These are phyloP conservation scores for Peronospora destructor DNA, from an alignment of 352 stramenopile genomes.

Conservation along the genomic window DNA sequence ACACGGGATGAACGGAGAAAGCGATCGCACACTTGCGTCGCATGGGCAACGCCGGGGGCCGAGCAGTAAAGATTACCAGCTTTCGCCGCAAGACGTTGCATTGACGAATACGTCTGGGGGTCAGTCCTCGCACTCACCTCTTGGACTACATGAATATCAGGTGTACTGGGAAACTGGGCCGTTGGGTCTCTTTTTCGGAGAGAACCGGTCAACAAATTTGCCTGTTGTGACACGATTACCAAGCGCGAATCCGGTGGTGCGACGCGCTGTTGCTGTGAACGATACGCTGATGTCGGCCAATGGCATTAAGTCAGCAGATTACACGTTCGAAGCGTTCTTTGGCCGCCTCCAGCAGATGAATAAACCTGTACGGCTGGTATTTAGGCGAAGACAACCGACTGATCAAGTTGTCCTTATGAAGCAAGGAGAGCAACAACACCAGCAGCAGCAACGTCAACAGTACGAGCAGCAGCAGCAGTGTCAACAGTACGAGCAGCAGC, in stretches of 20 bases:
- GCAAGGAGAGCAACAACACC: conserved; percentile 27
- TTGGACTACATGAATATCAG: conserved; percentile 44
- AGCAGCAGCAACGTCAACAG: conserved; percentile 21
- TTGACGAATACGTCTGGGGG: background rate
- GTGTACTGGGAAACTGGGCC: conserved; percentile 78
- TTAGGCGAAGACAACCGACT: conserved; percentile 36
- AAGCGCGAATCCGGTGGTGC: conserved; percentile 60
- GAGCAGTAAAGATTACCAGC: conserved; percentile 26
- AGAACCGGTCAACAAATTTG: conserved; percentile 57
- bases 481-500: conserved; percentile 19
- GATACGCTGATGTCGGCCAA: conserved; percentile 80
- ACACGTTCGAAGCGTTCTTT: conserved; percentile 80
- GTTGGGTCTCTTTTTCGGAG: conserved; percentile 78
- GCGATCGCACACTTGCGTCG: conserved; percentile 11
- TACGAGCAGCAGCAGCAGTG: conserved; percentile 22
- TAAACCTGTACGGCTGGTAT: conserved; percentile 75
- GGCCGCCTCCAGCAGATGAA: conserved; percentile 75
- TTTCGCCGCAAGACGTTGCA: conserved; percentile 34
- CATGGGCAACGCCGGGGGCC: conserved; percentile 15
- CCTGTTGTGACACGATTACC: conserved; percentile 72
- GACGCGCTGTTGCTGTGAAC: conserved; percentile 61
- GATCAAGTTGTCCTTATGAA: conserved; percentile 31
- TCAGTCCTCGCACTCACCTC: conserved; percentile 12
- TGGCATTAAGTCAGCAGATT: conserved; percentile 55
- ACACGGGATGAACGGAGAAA: conserved; percentile 6